Percentiles rank a stretch among this genome's conserved stretches.
phyloP scores from a whole-genome alignment of 2,329 filamentous ascomycete genomes.

The Fusarium clavum region DNA sequence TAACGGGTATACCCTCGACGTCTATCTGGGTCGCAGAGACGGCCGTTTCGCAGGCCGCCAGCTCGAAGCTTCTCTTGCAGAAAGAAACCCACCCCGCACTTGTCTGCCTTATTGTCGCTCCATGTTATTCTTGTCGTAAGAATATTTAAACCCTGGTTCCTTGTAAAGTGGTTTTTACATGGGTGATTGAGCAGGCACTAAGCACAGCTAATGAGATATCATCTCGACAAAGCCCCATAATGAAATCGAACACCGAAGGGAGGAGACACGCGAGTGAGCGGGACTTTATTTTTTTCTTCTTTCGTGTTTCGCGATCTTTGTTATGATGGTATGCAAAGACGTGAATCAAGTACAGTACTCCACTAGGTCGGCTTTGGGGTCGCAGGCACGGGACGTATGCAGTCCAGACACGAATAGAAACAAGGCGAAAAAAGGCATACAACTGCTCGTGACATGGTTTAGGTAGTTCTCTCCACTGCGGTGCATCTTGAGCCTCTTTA shows the following conservation, averaged over 20 bases:
- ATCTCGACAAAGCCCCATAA: background rate
- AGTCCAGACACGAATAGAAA: constrained; percentile 22
- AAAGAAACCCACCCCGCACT: constrained; percentile 27
- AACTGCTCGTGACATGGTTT: constrained; percentile 1
- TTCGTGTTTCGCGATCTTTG: constrained; percentile 13
- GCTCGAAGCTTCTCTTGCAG: constrained; percentile 18
- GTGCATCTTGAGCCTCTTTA: background rate
- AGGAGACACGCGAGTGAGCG: background rate
- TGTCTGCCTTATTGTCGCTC: constrained; percentile 25
- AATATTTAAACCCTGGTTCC: constrained; percentile 27
- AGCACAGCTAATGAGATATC: constrained; percentile 5
- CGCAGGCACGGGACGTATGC: constrained; percentile 35
- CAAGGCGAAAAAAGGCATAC: constrained; percentile 13
- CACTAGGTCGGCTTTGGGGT: constrained; percentile 42
- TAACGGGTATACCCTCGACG: constrained; percentile 40
- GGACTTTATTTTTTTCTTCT: background rate
- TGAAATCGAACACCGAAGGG: background rate
- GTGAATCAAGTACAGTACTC: constrained; percentile 32
- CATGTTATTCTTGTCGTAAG: constrained; percentile 7
- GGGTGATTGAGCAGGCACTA: background rate
- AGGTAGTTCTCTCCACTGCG: constrained; percentile 1
- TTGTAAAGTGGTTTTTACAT: constrained; percentile 38
- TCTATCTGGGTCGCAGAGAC: constrained; percentile 40
- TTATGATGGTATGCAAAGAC: constrained; percentile 29
- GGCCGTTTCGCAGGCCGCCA: constrained; percentile 15